These are phyloP conservation scores for Sclerotinia borealis DNA, from an alignment of 2,329 filamentous ascomycete species.

Conservation along the genomic window DNA sequence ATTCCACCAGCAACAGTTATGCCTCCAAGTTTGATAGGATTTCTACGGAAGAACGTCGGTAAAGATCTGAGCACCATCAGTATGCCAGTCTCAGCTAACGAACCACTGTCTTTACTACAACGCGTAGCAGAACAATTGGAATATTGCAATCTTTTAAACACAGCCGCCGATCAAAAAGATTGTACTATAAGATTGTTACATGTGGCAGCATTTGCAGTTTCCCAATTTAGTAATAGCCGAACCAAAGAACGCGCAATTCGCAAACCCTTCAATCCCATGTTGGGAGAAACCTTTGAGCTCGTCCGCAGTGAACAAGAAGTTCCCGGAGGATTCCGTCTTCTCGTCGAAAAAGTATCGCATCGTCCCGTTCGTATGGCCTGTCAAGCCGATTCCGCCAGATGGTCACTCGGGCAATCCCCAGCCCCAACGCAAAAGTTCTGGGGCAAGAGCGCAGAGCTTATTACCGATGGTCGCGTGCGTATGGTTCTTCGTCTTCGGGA, in stretches of 20 bases:
- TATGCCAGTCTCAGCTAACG: conserved; percentile 96
- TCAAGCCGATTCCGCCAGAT: conserved; percentile 79
- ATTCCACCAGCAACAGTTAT: conserved; percentile 69
- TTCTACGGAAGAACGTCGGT: conserved; percentile 93
- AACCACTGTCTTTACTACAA: conserved; percentile 83
- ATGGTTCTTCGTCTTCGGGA: conserved; percentile 63
- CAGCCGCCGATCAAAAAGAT: conserved; percentile 58
- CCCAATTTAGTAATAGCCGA: conserved; percentile 72
- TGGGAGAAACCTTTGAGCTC: conserved; percentile 93
- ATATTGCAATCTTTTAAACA: conserved; percentile 78
- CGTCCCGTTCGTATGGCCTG: conserved; percentile 88
- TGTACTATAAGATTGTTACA: conserved; percentile 69
- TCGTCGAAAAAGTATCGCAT: conserved; percentile 95
- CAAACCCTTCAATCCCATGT: conserved; percentile 95
- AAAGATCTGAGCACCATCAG: conserved; percentile 95
- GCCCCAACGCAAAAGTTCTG: conserved; percentile 95
- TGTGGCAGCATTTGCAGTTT: conserved; percentile 85
- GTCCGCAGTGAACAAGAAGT: conserved; percentile 73
- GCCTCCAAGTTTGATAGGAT: conserved; percentile 87
- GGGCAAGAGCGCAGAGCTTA: conserved; percentile 94
- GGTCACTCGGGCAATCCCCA: conserved; percentile 84
- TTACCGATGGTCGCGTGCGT: conserved; percentile 81
- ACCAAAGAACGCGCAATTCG: conserved; percentile 87
- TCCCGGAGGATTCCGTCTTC: conserved; percentile 71
- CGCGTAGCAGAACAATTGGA: conserved; percentile 86